phyloP scores from a whole-genome alignment of 1,284 basidiomycete species.

The Lignosus rhinocerotis region DNA sequence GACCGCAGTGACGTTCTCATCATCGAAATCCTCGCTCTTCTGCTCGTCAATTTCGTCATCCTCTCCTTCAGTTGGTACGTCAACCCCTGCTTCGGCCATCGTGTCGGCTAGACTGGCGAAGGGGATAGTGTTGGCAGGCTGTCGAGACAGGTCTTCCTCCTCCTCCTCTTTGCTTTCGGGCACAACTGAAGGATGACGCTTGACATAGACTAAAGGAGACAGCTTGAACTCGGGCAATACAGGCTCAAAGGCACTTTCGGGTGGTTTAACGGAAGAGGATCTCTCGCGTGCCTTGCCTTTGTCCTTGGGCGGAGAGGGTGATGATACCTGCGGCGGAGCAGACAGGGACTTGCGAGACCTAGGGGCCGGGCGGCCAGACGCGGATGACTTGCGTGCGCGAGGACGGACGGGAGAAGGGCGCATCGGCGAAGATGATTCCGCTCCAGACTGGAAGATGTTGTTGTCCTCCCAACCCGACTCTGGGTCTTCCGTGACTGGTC shows the following conservation, averaged over 20 bases:
- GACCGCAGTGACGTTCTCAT: conserved; percentile 34
- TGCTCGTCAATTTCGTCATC: conserved; percentile 22
- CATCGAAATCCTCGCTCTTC: conserved; percentile 29
- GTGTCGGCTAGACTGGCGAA: conserved; percentile 5
- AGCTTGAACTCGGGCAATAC: conserved; percentile 34
- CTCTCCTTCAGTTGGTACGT: conserved; percentile 7
- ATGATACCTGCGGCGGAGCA: conserved; percentile 59
- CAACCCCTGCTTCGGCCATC: conserved; percentile 6
- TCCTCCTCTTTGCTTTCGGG: conserved; percentile 24
- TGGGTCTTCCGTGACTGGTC: conserved; percentile 41
- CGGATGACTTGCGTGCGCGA: conserved; percentile 49
- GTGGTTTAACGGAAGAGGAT: conserved; percentile 27
- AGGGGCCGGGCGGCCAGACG: conserved; percentile 21
- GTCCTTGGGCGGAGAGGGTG: conserved; percentile 24
- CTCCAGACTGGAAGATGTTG: conserved; percentile 81
- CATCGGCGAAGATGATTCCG: conserved; percentile 72
- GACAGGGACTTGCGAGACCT: conserved; percentile 67
- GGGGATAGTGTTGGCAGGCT: background rate
- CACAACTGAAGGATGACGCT: conserved; percentile 17
- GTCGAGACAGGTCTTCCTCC: conserved; percentile 6
- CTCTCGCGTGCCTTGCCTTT: conserved; percentile 22
- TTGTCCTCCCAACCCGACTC: conserved; percentile 87
- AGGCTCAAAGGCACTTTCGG: conserved; percentile 53
- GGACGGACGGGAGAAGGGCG: conserved; percentile 58
- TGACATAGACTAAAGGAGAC: conserved; percentile 35